phyloP scores from a whole-genome alignment of 1,139 yeast genomes.

The Diutina siamensis region DNA sequence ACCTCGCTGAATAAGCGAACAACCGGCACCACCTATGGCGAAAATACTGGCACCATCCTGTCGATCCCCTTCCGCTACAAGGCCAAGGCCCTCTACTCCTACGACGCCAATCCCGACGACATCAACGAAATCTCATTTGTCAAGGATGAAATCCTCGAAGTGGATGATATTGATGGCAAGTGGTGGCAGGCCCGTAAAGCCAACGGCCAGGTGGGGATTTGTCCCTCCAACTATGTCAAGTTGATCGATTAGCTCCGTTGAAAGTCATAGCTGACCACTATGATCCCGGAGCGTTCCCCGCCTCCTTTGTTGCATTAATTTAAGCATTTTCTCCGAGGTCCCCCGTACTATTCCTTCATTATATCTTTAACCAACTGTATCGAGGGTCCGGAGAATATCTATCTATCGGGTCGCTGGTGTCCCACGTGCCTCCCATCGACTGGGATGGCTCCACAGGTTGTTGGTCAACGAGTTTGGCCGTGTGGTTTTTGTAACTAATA shows the following conservation, averaged over 20 bases:
- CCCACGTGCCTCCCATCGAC: neutral
- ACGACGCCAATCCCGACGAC: conserved; percentile 90
- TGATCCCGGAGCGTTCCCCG: neutral
- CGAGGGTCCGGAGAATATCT: neutral
- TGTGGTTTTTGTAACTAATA: neutral
- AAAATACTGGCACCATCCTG: conserved; percentile 8
- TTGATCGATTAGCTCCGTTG: conserved; percentile 35
- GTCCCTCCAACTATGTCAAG: conserved; percentile 90
- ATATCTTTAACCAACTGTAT: neutral
- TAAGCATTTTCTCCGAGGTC: neutral
- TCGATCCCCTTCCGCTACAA: conserved; percentile 60
- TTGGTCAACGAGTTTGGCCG: neutral
- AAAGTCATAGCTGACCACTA: no score
- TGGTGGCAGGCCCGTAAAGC: conserved; percentile 97
- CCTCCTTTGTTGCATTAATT: neutral
- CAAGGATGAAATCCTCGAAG: conserved; percentile 83
- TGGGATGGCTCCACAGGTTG: neutral
- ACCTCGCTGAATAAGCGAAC: conserved; percentile 11
- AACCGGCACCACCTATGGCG: conserved; percentile 7
- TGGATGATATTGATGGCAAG: conserved; percentile 87
- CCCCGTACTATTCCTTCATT: neutral
- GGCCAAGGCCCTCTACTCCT: conserved; percentile 79
- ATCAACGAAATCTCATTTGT: conserved; percentile 84
- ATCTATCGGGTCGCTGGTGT: neutral
- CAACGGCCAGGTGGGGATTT: conserved; percentile 90